Conservation (phyloP, 73 alveolate genomes). For the Paraurostyla sp. region DNA sequence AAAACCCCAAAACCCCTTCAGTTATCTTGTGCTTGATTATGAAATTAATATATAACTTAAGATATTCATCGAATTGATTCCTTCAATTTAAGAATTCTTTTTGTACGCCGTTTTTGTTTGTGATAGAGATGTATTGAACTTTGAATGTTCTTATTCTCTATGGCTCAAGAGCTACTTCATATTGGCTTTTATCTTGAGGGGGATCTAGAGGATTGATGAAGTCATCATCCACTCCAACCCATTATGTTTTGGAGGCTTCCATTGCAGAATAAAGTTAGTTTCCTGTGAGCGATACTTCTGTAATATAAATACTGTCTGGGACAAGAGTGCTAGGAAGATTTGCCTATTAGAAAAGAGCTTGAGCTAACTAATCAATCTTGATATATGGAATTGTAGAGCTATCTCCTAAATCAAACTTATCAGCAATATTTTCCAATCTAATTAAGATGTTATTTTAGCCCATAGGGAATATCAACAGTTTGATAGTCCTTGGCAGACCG, state of each 20-base stretch:
- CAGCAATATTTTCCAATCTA: constrained; percentile 67
- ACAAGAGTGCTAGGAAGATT: neutral
- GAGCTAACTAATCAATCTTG: constrained; percentile 44
- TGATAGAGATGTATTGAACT: neutral
- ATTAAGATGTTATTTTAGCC: constrained; percentile 7
- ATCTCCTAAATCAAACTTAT: constrained; percentile 48
- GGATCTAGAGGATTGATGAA: neutral
- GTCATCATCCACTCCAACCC: constrained; percentile 27
- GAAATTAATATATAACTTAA: no score
- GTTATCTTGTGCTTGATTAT: no score
- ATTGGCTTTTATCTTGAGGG: neutral
- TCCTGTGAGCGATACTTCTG: constrained; percentile 11
- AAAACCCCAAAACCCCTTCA: no score
- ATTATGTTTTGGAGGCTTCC: neutral
- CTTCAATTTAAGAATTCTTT: neutral
- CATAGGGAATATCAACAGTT: constrained; percentile 18
- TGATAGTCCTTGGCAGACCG: neutral
- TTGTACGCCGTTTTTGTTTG: neutral
- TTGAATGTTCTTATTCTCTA: constrained; percentile 16
- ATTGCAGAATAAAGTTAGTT: neutral
- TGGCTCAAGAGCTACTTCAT: neutral
- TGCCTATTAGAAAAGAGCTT: neutral
- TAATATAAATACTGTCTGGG: neutral
- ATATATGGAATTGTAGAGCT: neutral
- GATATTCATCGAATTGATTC: no score